Percentiles rank a stretch among this genome's conserved stretches.
phyloP scores from a whole-genome alignment of 2,329 filamentous ascomycete species.

The Byssoonygena ceratinophila region DNA sequence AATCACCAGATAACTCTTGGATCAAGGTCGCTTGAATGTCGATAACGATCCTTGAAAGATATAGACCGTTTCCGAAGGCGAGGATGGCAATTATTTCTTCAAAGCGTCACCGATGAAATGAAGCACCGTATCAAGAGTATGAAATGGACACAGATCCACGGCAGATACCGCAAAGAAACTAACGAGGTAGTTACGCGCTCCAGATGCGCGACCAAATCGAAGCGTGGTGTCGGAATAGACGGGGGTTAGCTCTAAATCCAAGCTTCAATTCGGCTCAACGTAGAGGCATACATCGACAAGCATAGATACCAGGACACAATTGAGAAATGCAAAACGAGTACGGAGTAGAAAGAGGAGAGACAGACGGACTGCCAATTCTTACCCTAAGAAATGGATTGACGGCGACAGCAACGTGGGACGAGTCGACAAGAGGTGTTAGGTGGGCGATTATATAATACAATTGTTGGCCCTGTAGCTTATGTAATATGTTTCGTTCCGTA shows the following conservation, averaged over 20 bases:
- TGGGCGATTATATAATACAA: background rate
- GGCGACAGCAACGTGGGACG: constrained; percentile 9
- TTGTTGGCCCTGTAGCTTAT: background rate
- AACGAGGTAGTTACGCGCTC: background rate
- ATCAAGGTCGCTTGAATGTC: background rate
- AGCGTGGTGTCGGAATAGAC: background rate
- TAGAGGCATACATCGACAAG: background rate
- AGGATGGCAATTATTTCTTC: background rate
- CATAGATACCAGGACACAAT: background rate
- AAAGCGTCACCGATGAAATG: background rate
- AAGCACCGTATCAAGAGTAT: background rate
- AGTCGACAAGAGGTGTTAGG: constrained; percentile 1
- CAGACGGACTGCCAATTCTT: background rate
- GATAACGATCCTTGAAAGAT: background rate
- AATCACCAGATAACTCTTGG: background rate
- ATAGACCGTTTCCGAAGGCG: background rate
- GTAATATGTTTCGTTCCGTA: background rate
- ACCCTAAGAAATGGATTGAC: background rate
- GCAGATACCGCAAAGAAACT: background rate
- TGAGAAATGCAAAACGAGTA: background rate
- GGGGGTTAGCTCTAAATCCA: background rate
- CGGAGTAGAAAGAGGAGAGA: background rate
- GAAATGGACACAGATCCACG: background rate
- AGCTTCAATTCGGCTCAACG: constrained; percentile 3
- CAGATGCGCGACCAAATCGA: background rate